Evolutionary conservation across 495 filamentous ascomycete species (phyloP).

Genomic region (Neurospora cerealis): DNA sequence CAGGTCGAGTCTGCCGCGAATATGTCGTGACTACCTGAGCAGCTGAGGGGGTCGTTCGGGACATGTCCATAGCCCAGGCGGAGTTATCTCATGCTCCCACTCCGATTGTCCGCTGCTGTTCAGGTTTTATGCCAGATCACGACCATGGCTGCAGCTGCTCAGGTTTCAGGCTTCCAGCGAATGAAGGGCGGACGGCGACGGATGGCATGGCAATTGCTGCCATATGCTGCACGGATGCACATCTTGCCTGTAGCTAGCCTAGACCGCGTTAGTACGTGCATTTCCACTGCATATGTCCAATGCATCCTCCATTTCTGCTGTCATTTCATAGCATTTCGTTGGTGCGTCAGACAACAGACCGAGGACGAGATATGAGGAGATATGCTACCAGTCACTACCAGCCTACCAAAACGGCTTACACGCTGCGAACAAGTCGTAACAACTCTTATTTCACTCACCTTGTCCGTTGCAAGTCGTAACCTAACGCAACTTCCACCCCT

Average conservation of each 20-base stretch:
- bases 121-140: neutral
- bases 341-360: neutral
- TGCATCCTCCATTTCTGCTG: neutral
- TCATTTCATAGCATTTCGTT: neutral
- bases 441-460: neutral
- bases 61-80: neutral
- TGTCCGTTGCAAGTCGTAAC: neutral
- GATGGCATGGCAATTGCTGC: neutral
- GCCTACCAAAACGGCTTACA: neutral
- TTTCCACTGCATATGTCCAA: neutral
- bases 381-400: neutral
- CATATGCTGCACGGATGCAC: neutral
- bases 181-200: neutral
- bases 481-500: neutral
- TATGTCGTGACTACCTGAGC: neutral
- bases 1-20: neutral
- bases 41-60: neutral
- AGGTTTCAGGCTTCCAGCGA: neutral
- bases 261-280: neutral
- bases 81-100: neutral
- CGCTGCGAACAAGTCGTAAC: neutral
- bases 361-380: neutral
- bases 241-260: neutral
- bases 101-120: neutral
- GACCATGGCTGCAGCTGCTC: neutral